These are phyloP conservation scores for Peronospora belbahrii DNA, from an alignment of 352 stramenopile species.

Conservation along the genomic window DNA sequence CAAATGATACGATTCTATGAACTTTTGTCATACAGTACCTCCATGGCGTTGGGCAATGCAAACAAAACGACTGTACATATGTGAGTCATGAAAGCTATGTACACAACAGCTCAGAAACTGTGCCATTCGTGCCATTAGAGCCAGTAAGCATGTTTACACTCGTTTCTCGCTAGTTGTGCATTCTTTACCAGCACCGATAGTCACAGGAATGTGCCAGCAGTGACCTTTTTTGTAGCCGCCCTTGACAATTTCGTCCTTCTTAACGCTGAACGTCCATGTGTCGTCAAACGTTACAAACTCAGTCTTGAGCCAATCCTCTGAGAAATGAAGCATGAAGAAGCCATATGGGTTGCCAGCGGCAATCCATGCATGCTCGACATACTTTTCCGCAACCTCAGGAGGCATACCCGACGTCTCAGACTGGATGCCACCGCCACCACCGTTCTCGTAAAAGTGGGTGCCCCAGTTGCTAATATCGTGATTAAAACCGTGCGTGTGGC, in stretches of 20 bases:
- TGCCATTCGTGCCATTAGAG: not conserved
- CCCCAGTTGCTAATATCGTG: constrained; percentile 81
- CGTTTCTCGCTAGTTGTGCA: constrained; percentile 33
- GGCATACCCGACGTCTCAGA: constrained; percentile 75
- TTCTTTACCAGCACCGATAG: constrained; percentile 50
- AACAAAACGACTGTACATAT: too few relatives aligned
- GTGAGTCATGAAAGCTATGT: constrained; percentile 15
- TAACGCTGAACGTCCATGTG: constrained; percentile 70
- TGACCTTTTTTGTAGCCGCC: constrained; percentile 76
- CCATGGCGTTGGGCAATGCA: too few relatives aligned
- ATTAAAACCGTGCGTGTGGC: constrained; percentile 84
- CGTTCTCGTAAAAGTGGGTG: constrained; percentile 86
- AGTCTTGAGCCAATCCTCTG: constrained; percentile 76
- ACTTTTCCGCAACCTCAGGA: constrained; percentile 63
- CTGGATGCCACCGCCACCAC: constrained; percentile 78
- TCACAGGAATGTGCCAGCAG: constrained; percentile 82
- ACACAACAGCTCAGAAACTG: constrained; percentile 14
- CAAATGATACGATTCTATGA: too few relatives aligned
- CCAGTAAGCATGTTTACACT: constrained; percentile 7
- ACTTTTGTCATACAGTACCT: too few relatives aligned
- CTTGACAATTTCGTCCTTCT: constrained; percentile 63
- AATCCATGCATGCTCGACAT: constrained; percentile 77
- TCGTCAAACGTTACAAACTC: constrained; percentile 83
- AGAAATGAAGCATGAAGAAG: constrained; percentile 82
- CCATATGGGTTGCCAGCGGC: constrained; percentile 72